A percentile compares a stretch with the other conserved stretches of the same genome.
These are phyloP conservation scores for Solanum neorickii DNA, from an alignment of 257 asterid species.

Conservation along the genomic window DNA sequence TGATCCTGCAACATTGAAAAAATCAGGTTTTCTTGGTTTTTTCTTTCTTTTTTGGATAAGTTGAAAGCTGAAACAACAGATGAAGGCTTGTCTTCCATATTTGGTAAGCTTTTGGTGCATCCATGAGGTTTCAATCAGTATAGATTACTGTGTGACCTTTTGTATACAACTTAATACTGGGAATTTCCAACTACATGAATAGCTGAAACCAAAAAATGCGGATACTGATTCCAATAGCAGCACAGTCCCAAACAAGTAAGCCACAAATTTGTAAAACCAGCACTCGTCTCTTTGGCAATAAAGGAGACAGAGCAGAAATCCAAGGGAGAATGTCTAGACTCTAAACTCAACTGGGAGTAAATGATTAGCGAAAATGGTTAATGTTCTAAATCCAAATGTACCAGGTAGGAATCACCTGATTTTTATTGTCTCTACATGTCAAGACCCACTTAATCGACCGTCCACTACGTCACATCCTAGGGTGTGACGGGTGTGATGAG, in stretches of 20 bases:
- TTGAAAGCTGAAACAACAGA: background rate
- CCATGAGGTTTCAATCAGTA: background rate
- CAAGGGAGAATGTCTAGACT: background rate
- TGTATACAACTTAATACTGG: background rate
- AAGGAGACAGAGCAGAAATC: background rate
- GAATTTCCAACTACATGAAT: background rate
- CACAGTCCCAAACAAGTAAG: background rate
- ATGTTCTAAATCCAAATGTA: background rate
- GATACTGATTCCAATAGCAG: background rate
- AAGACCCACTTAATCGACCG: background rate
- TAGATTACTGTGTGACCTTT: background rate
- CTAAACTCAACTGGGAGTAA: background rate
- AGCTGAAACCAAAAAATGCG: background rate
- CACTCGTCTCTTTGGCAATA: background rate
- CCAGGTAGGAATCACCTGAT: background rate
- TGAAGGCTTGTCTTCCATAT: background rate
- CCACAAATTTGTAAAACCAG: background rate
- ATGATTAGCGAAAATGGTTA: background rate
- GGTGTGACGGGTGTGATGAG: background rate
- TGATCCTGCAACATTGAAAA: background rate
- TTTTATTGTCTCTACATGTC: background rate
- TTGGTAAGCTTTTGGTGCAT: background rate
- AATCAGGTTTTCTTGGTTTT: background rate
- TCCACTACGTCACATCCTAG: background rate
- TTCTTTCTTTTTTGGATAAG: background rate